Conservation (phyloP, 768 basidiomycete genomes). For the Coprinellus aureogranulatus region DNA sequence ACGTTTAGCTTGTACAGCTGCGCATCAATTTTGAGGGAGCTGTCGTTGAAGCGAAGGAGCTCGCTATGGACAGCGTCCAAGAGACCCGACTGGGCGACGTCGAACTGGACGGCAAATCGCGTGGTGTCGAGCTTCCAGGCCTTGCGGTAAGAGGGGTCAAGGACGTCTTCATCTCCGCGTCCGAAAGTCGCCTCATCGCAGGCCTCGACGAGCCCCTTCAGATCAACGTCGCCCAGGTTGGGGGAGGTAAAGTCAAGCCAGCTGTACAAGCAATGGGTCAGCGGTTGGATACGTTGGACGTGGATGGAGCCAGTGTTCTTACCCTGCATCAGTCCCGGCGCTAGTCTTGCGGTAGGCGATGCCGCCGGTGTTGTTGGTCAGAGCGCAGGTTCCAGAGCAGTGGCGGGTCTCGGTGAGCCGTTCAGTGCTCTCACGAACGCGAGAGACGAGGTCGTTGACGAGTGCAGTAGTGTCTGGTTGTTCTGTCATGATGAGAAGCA, state of each 20-base stretch:
- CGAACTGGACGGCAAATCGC: constrained; percentile 34
- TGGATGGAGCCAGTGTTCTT: neutral
- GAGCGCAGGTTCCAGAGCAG: neutral
- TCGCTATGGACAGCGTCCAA: constrained; percentile 21
- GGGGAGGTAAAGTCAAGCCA: neutral
- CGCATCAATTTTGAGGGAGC: constrained; percentile 16
- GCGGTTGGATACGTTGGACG: neutral
- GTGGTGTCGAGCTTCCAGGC: constrained; percentile 41
- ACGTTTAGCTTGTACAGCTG: constrained; percentile 47
- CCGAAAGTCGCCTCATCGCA: constrained; percentile 45
- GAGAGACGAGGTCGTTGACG: neutral
- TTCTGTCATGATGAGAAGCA: too few species aligned
- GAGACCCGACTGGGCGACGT: constrained; percentile 15
- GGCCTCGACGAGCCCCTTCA: constrained; percentile 23
- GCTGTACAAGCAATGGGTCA: neutral
- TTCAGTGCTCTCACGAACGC: neutral
- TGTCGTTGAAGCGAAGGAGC: constrained; percentile 19
- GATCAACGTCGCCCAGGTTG: neutral
- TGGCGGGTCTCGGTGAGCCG: neutral
- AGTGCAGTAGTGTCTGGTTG: neutral
- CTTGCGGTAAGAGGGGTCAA: constrained; percentile 46
- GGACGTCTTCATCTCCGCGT: constrained; percentile 29
- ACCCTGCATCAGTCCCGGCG: neutral
- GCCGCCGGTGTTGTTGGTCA: neutral
- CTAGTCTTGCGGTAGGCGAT: neutral